Evolutionary conservation across 371 early-diverging fungal genomes (phyloP).

Genomic region (Mortierella sp.): DNA sequence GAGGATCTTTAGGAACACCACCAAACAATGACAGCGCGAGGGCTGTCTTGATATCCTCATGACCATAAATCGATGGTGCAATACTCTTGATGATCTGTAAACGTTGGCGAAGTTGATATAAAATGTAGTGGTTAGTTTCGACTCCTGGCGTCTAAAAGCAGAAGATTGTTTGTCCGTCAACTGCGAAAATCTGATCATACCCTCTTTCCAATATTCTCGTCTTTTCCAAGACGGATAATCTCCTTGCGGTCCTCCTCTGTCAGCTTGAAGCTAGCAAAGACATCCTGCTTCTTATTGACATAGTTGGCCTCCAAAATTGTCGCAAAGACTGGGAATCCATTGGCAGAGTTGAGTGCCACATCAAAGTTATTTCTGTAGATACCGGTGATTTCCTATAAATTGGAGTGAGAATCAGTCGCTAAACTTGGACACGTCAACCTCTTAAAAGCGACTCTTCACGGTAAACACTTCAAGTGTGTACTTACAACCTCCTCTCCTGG

Average conservation of each 20-base stretch:
- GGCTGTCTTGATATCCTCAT: conserved; percentile 97
- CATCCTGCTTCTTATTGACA: conserved; percentile 90
- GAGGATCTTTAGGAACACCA: conserved; percentile 95
- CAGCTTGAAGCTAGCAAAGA: conserved; percentile 85
- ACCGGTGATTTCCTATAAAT: conserved; percentile 91
- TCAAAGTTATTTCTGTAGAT: conserved; percentile 98
- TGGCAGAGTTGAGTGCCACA: conserved; percentile 89
- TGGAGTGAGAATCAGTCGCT: background rate
- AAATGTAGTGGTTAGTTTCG: background rate
- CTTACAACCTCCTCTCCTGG: conserved; percentile 98
- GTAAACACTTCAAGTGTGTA: background rate
- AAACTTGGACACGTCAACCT: background rate
- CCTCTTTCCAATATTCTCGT: conserved; percentile 85
- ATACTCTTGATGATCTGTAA: conserved; percentile 92
- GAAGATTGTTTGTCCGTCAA: background rate
- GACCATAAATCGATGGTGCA: conserved; percentile 99
- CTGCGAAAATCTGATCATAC: conserved; percentile 52
- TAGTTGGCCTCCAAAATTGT: conserved; percentile 98
- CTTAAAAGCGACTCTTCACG: background rate
- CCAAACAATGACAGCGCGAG: conserved; percentile 98
- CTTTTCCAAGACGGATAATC: conserved; percentile 84
- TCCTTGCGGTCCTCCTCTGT: conserved; percentile 94
- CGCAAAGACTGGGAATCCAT: conserved; percentile 98
- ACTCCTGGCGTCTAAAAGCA: too few species aligned
- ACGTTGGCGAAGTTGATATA: too few species aligned